Evolutionary conservation across 2,329 filamentous ascomycete genomes (phyloP), one percentile per base, ranked within the genome.

Genomic region (Juglanconis oblonga): DNA sequence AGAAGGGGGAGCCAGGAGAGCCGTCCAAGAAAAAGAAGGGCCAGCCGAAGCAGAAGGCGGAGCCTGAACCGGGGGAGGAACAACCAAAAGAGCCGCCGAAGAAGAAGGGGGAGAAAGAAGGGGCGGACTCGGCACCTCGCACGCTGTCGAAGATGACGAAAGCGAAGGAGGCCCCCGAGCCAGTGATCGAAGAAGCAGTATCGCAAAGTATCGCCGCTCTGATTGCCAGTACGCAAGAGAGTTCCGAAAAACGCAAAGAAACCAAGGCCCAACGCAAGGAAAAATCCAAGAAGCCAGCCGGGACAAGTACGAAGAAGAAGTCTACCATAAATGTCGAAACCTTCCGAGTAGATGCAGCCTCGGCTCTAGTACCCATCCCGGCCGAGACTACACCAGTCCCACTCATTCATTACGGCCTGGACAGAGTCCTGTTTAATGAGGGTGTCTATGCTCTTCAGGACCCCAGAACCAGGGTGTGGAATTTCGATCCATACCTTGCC

Each of bases 401-500:
- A 1, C 75, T 75, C 32, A 77, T 97, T 2, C 79, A 85, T 2
- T 89, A 95, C 70, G 89, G 90, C 6, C 79, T 97, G 36, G 91
- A 96, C 63, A 84, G 92, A 59, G 94, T 96, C n/a, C 78, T 99
- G 3, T 99, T 99, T 81, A 99, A 97, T 69, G 89, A 89, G 2
- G 93, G 95, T 29, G 91, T 97, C 42, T 97, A 97, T 72, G 88
- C 91, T 54, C 83, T 99, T 55, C 93, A 96, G 74, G 95, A 99
- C 72, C 87, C 89, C 31, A 85, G 91, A 60, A 92, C 94, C 44
- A 84, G 87, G 17, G 92, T 98, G 6, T 99, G 87, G 81, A 99
- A 99, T 72, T 99, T 99, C 68, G 94, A 99, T 70, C 95, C 96
- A 0, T 97, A 97, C 69, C 82, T 99, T 24, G 86, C 92, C 62